A percentile compares a stretch with the other conserved stretches of the same genome.
These are phyloP conservation scores for Kazachstania bromeliacearum DNA, from an alignment of 805 yeast genomes.

Conservation along the genomic window DNA sequence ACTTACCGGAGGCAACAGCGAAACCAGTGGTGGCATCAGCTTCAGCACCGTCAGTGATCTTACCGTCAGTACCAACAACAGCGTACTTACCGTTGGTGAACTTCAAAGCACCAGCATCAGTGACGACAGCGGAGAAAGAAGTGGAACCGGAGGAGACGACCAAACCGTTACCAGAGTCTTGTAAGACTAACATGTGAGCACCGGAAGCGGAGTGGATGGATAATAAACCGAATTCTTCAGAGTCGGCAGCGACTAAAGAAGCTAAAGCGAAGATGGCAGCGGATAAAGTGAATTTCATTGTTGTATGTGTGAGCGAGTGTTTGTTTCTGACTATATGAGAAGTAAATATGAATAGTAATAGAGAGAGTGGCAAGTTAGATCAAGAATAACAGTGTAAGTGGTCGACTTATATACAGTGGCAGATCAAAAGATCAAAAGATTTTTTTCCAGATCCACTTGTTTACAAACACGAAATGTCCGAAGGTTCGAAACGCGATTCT, in stretches of 20 bases:
- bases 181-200: slow-evolving; percentile 1
- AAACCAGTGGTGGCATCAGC: slow-evolving; percentile 30
- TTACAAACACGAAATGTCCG: no score
- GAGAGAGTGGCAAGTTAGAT: no score
- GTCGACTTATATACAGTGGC: no score
- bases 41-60: slow-evolving; percentile 16
- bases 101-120: slow-evolving; percentile 29
- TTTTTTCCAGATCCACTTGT: no score
- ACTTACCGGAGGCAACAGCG: slow-evolving; percentile 31
- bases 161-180: slow-evolving; percentile 12
- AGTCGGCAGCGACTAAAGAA: slow-evolving; percentile 27
- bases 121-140: slow-evolving; percentile 17
- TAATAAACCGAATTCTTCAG: slow-evolving; percentile 29
- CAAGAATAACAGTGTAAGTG: no score
- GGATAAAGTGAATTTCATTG: slow-evolving; percentile 11
- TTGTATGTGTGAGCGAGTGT: no score
- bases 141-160: slow-evolving; percentile 11
- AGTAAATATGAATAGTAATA: no score
- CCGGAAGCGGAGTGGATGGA: slow-evolving; percentile 30
- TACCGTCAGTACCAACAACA: slow-evolving; percentile 20
- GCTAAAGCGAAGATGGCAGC: slow-evolving; percentile 23
- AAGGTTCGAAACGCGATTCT: no score
- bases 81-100: slow-evolving; percentile 25
- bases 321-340: no score
- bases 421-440: no score